These are phyloP conservation scores for Eugenia klotzschiana DNA, from an alignment of 441 rosid genomes.

Conservation along the genomic window DNA sequence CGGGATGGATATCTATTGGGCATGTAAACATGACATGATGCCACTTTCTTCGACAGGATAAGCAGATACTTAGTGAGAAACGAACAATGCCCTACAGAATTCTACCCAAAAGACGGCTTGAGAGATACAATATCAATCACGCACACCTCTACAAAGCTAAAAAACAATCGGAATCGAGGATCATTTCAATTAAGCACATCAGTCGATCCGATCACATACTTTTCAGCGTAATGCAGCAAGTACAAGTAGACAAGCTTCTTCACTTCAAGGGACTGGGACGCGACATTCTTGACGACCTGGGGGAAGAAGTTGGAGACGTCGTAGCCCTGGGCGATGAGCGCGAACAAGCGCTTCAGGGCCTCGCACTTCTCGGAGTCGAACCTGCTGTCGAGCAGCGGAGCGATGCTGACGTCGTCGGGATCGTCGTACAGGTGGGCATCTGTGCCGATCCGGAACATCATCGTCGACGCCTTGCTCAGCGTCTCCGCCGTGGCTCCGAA, in stretches of 20 bases:
- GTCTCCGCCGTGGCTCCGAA: slow-evolving; percentile 74
- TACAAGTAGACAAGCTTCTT: slow-evolving; percentile 94
- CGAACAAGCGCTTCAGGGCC: slow-evolving; percentile 92
- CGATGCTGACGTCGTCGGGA: slow-evolving; percentile 85
- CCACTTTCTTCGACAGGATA: neutral
- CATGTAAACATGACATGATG: neutral
- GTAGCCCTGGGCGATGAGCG: slow-evolving; percentile 82
- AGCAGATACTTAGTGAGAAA: neutral
- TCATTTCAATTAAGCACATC: neutral
- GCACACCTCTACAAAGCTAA: neutral
- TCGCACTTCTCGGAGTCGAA: slow-evolving; percentile 89
- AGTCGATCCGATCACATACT: slow-evolving; percentile 23
- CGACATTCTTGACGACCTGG: slow-evolving; percentile 93
- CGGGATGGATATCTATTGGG: neutral
- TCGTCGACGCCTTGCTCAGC: slow-evolving; percentile 75
- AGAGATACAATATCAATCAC: neutral
- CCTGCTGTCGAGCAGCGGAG: slow-evolving; percentile 73
- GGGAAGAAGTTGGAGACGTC: slow-evolving; percentile 97
- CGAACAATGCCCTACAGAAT: neutral
- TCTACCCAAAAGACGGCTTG: neutral
- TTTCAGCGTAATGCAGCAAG: slow-evolving; percentile 89
- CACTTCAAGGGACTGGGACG: slow-evolving; percentile 79
- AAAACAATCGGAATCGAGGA: neutral
- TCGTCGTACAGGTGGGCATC: slow-evolving; percentile 94
- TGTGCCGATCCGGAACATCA: slow-evolving; percentile 71